A percentile compares a stretch with the other conserved stretches of the same genome.
These are phyloP conservation scores for Geotrichum ghanense DNA, from an alignment of 805 yeast genomes.

Conservation along the genomic window DNA sequence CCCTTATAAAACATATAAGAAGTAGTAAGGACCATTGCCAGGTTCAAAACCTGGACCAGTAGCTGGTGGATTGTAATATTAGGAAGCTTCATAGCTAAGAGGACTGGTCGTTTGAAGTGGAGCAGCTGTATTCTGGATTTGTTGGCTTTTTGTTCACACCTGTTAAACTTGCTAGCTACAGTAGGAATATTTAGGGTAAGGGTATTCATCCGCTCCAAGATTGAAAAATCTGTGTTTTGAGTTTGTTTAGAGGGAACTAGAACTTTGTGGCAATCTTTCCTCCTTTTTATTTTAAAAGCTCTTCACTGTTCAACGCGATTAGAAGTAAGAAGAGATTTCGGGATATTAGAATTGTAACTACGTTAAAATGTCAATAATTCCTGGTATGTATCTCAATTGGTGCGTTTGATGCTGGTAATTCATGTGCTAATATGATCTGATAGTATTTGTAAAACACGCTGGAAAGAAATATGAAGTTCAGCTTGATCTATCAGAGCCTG, in stretches of 20 bases:
- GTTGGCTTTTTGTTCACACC: neutral
- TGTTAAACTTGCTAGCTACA: neutral
- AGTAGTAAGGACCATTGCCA: slow-evolving; percentile 72
- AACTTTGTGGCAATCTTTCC: slow-evolving; percentile 5
- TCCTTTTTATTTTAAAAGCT: neutral
- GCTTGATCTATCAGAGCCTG: slow-evolving; percentile 44
- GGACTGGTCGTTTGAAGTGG: neutral
- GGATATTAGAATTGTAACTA: too few species aligned
- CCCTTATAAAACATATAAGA: slow-evolving; percentile 91
- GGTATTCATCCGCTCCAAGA: too few species aligned
- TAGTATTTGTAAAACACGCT: slow-evolving; percentile 48
- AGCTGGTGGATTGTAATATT: slow-evolving; percentile 10
- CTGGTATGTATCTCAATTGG: slow-evolving; percentile 8
- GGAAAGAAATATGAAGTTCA: slow-evolving; percentile 54
- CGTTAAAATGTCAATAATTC: slow-evolving; percentile 10
- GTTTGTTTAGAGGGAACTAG: neutral
- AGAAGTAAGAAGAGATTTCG: too few species aligned
- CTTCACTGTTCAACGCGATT: too few species aligned
- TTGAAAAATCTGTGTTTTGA: neutral
- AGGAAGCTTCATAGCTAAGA: slow-evolving; percentile 1
- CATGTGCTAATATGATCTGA: neutral
- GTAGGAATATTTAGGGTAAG: neutral
- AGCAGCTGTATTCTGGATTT: neutral
- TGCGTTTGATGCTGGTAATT: neutral
- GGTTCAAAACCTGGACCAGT: slow-evolving; percentile 43